Percentiles rank a stretch among this genome's conserved stretches.
Evolutionary conservation across 495 filamentous ascomycete species (phyloP).

Genomic region (Trypethelium eluteriae): DNA sequence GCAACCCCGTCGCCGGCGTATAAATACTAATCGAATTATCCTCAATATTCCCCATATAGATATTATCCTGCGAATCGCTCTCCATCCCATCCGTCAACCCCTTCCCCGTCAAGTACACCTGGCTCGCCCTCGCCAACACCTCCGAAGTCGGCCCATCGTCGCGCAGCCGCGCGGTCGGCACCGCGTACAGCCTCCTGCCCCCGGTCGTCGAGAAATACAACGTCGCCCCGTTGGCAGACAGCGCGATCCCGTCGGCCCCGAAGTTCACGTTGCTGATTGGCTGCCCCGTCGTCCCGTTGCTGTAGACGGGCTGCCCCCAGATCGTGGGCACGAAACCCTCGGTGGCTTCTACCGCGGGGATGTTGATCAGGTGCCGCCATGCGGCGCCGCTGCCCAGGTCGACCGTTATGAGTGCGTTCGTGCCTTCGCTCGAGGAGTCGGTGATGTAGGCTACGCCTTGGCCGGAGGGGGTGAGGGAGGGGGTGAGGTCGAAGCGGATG

Average conservation of each 20-base stretch:
- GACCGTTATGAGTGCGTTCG: conserved; percentile 41
- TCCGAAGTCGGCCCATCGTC: conserved; percentile 23
- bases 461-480: conserved; percentile 30
- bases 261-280: conserved; percentile 29
- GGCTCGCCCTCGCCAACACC: conserved; percentile 26
- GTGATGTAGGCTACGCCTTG: conserved; percentile 44
- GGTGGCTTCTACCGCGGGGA: conserved; percentile 31
- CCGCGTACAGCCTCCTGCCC: conserved; percentile 31
- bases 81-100: conserved; percentile 35
- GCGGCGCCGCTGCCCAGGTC: conserved; percentile 41
- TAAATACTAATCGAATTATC: conserved; percentile 38
- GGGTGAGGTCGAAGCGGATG: conserved; percentile 41
- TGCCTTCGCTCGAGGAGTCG: conserved; percentile 38
- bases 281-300: conserved; percentile 20
- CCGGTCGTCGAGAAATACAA: conserved; percentile 34
- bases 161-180: conserved; percentile 33
- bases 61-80: conserved; percentile 34
- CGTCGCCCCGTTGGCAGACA: conserved; percentile 35
- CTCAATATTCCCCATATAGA: conserved; percentile 40
- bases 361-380: conserved; percentile 41
- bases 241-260: conserved; percentile 38
- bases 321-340: conserved; percentile 39
- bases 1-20: conserved; percentile 37
- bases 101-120: conserved; percentile 25
- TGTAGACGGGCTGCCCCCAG: conserved; percentile 38